Evolutionary conservation across 2,329 filamentous ascomycete species (phyloP), one percentile per base, ranked within the genome.

Genomic region (Beauveria sp.): DNA sequence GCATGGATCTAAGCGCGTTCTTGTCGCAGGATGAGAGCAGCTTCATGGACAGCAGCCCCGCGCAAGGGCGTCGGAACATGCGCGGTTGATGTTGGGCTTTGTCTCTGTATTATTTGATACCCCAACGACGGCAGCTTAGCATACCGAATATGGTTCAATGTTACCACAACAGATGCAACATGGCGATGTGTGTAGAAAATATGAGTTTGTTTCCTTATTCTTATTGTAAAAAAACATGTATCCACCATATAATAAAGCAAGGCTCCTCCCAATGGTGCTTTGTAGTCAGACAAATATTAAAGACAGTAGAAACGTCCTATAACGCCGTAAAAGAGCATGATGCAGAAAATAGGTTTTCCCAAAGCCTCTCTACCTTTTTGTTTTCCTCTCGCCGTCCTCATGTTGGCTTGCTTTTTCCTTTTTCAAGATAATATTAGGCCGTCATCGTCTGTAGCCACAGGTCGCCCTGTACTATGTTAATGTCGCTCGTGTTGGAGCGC

Each of bases 1-100:
- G 83, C 66, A 75, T 87, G 59, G 84, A 85, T 64, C 73, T 85
- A 52, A 84, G 80, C 65, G 78, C 80, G 44, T 70, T 85, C 10
- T 71, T 85, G 56, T 84, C 81, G 8, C 74, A 78, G 43, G 80
- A 84, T 43, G 84, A 82, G 61, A 85, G 83, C 70, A 85, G 82
- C 64, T 75, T 81, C 59, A 73, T 82, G 63, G 78, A 77, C 1
- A 83, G 80, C 66, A 85, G 82, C 66, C 83, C 83, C 3, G 67
- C 64, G n/a, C 75, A 76, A 16, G 67, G 76, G 10, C 74, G 75
- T 61, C 74, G 79, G 14, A 66, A 69, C 30, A 67, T 71, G 56
- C 67, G 71, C 51, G 61, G 67, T 20, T 66, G 52, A 55, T 28
- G 63, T 57, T 7, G 16, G 14, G 30, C 30, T 24, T 30, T 22